A percentile compares a stretch with the other conserved stretches of the same genome.
Conservation (phyloP, 768 basidiomycete species). For the Russula ochroleuca region DNA sequence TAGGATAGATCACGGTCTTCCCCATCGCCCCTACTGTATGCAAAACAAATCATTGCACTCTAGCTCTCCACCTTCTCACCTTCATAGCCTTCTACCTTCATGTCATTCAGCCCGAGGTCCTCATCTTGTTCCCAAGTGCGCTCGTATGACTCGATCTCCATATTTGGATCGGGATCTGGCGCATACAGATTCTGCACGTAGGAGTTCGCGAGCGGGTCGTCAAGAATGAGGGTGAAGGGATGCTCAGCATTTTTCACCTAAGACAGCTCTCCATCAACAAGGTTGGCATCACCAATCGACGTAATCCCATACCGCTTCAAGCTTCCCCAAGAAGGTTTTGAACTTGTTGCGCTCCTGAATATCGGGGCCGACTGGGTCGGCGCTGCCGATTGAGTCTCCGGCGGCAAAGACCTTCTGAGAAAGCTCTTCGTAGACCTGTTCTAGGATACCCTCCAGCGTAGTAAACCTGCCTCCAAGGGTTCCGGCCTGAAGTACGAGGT, state of each 20-base stretch:
- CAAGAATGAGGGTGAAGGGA: constrained; percentile 89
- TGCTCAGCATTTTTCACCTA: constrained; percentile 74
- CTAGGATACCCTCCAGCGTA: constrained; percentile 90
- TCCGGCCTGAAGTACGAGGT: constrained; percentile 84
- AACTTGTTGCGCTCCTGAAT: constrained; percentile 47
- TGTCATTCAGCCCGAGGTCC: constrained; percentile 88
- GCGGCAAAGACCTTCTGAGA: constrained; percentile 77
- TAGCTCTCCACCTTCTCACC: constrained; percentile 26
- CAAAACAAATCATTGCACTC: not conserved
- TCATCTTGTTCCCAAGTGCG: constrained; percentile 90
- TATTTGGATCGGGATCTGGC: constrained; percentile 93
- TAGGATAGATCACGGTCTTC: not conserved
- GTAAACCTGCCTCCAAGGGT: constrained; percentile 98
- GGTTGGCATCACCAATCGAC: not conserved
- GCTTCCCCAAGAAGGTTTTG: constrained; percentile 64
- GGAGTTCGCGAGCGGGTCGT: constrained; percentile 93
- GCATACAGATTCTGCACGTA: constrained; percentile 97
- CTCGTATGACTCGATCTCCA: constrained; percentile 79
- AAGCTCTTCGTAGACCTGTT: constrained; percentile 93
- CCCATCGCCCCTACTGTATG: not conserved
- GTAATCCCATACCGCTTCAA: constrained; percentile 60
- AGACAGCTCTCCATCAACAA: not conserved
- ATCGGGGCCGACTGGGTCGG: constrained; percentile 34
- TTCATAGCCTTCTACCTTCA: constrained; percentile 75
- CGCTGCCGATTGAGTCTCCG: constrained; percentile 56